Percentiles rank a stretch among this genome's conserved stretches.
phyloP scores from a whole-genome alignment of 73 alveolate genomes.

The Effrenium voratum region DNA sequence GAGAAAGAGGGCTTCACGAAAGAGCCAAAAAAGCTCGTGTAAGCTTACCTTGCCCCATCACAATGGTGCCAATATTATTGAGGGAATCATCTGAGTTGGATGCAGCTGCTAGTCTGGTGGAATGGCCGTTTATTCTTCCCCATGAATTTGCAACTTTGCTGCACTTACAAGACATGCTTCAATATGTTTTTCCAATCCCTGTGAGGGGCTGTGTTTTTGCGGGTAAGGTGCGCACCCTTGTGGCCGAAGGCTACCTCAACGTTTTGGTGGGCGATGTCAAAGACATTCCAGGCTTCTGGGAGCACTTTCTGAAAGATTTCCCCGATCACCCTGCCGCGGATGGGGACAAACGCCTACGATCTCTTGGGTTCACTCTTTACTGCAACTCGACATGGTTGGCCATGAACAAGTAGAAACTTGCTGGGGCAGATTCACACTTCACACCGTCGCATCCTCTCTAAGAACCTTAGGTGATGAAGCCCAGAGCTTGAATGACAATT shows the following conservation, averaged over 20 bases:
- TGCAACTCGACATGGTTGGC: background rate
- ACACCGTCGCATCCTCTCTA: background rate
- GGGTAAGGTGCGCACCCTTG: background rate
- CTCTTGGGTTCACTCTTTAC: constrained; percentile 34
- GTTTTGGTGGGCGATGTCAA: background rate
- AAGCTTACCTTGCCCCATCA: too few species aligned
- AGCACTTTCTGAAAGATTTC: background rate
- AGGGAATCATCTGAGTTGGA: too few species aligned
- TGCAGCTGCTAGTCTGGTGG: too few species aligned
- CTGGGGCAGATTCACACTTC: too few species aligned
- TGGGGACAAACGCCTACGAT: background rate
- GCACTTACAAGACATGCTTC: too few species aligned
- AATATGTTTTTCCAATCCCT: too few species aligned
- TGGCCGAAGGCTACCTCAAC: background rate
- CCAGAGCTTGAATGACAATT: background rate
- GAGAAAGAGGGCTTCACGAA: background rate
- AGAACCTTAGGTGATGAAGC: constrained; percentile 23
- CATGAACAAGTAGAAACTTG: background rate
- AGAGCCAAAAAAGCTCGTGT: too few species aligned
- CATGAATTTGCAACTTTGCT: background rate
- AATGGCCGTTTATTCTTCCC: constrained; percentile 15
- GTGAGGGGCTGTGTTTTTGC: too few species aligned
- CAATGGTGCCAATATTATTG: too few species aligned
- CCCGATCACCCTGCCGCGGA: background rate
- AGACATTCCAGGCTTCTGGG: background rate